A percentile compares a stretch with the other conserved stretches of the same genome.
Conservation (phyloP, 345 rosid species). For the Linum trigynum region DNA sequence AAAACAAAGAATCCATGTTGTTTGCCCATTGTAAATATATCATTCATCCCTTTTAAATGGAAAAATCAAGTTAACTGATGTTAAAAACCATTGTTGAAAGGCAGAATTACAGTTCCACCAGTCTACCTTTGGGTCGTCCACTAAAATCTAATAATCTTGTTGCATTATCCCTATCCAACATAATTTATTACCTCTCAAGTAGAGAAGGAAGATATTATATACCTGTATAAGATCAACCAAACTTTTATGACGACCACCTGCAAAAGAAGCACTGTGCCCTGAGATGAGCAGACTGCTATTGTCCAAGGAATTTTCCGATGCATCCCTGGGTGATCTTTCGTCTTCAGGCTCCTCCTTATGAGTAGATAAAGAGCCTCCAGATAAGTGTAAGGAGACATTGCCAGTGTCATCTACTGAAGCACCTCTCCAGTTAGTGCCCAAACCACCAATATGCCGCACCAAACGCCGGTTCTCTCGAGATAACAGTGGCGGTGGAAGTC, state of each 20-base stretch:
- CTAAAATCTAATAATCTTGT: neutral
- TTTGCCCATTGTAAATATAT: too few relatives aligned
- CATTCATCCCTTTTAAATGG: neutral
- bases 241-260: slow-evolving; percentile 63
- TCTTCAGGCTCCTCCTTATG: slow-evolving; percentile 83
- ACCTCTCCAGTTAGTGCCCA: slow-evolving; percentile 39
- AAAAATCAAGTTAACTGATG: neutral
- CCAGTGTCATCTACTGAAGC: slow-evolving; percentile 48
- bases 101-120: neutral
- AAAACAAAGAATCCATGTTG: too few relatives aligned
- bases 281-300: slow-evolving; percentile 14
- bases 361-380: slow-evolving; percentile 50
- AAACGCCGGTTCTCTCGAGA: slow-evolving; percentile 65
- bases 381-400: slow-evolving; percentile 32
- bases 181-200: neutral
- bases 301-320: slow-evolving; percentile 13
- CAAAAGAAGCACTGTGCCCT: slow-evolving; percentile 30
- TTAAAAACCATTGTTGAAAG: neutral
- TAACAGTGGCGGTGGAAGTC: slow-evolving; percentile 86
- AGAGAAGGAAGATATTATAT: slow-evolving; percentile 4
- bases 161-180: too few relatives aligned
- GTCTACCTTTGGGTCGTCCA: neutral
- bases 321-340: slow-evolving; percentile 41
- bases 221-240: slow-evolving; percentile 91
- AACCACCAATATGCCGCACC: slow-evolving; percentile 57